Evolutionary conservation across 495 filamentous ascomycete genomes (phyloP).

Genomic region (Mycothermus thermophilus): DNA sequence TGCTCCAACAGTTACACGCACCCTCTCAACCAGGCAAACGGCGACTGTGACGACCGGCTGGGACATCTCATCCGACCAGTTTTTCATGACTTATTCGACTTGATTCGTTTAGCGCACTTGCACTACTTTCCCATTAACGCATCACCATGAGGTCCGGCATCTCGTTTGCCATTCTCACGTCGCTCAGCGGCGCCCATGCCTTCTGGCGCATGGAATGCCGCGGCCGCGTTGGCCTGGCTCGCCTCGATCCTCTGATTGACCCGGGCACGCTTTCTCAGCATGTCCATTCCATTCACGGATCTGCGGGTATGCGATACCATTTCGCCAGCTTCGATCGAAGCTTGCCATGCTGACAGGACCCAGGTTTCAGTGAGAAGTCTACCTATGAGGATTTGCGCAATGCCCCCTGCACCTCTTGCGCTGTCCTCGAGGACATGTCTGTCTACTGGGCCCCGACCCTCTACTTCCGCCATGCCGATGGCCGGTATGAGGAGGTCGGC

Average conservation of each 20-base stretch:
- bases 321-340: background rate
- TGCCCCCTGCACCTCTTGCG: slow-evolving; percentile 50
- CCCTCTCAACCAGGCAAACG: too few species aligned
- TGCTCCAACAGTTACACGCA: too few species aligned
- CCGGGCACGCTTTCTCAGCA: slow-evolving; percentile 47
- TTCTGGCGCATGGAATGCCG: slow-evolving; percentile 86
- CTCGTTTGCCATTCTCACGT: slow-evolving; percentile 14
- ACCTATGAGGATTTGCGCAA: slow-evolving; percentile 36
- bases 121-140: too few species aligned
- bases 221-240: slow-evolving; percentile 47
- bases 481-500: slow-evolving; percentile 30
- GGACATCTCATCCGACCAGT: too few species aligned
- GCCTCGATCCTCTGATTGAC: slow-evolving; percentile 58
- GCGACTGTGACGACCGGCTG: too few species aligned
- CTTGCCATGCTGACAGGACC: background rate
- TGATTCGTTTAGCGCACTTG: too few species aligned
- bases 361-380: slow-evolving; percentile 36
- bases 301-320: slow-evolving; percentile 30
- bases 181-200: slow-evolving; percentile 35
- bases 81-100: too few species aligned
- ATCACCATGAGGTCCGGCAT: slow-evolving; percentile 19
- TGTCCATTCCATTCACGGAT: slow-evolving; percentile 63
- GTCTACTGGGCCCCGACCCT: slow-evolving; percentile 55
- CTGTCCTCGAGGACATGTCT: slow-evolving; percentile 49
- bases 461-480: slow-evolving; percentile 44